Conservation (phyloP, 495 filamentous ascomycete species). For the Daldinia decipiens region DNA sequence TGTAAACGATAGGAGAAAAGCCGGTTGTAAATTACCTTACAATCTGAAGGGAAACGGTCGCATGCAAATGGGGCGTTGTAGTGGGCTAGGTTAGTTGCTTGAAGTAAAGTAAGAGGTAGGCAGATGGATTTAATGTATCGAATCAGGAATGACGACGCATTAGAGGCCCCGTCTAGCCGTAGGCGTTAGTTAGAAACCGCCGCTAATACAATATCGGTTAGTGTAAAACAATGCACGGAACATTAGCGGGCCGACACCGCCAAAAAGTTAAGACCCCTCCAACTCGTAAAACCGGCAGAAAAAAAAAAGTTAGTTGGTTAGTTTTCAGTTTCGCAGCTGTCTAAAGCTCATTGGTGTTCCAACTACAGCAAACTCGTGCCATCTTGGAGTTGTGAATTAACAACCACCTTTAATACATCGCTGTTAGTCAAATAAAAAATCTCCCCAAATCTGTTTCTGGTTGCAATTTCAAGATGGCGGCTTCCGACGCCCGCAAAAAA, state of each 20-base stretch:
- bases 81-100: constrained; percentile 3
- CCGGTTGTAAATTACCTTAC: constrained; percentile 10
- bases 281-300: constrained; percentile 37
- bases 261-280: constrained; percentile 36
- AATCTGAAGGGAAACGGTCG: constrained; percentile 20
- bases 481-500: constrained; percentile 44
- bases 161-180: constrained; percentile 29
- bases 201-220: constrained; percentile 16
- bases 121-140: constrained; percentile 38
- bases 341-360: neutral
- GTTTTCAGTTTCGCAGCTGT: constrained; percentile 14
- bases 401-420: neutral
- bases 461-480: constrained; percentile 41
- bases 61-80: constrained; percentile 24
- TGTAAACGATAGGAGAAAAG: constrained; percentile 13
- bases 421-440: neutral
- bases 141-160: constrained; percentile 50
- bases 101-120: constrained; percentile 24
- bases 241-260: constrained; percentile 43
- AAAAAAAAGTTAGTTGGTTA: constrained; percentile 48
- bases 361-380: neutral
- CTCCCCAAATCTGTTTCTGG: neutral
- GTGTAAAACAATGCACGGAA: constrained; percentile 24
- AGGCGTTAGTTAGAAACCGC: constrained; percentile 14
- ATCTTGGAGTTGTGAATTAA: neutral